These are phyloP conservation scores for Delitschia confertaspora DNA, from an alignment of 495 filamentous ascomycete genomes.

Conservation along the genomic window DNA sequence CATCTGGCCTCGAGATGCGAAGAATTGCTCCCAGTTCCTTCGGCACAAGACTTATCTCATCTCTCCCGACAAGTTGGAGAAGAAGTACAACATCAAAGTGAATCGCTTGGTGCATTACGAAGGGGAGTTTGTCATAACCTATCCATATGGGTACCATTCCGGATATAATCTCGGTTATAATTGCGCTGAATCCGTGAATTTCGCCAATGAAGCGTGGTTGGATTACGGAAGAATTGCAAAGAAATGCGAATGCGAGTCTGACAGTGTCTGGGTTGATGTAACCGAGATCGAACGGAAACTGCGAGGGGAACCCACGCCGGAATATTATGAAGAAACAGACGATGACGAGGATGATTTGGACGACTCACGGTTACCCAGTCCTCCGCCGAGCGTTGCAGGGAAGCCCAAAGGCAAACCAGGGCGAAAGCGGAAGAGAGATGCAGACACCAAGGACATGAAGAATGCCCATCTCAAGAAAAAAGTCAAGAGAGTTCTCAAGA, in stretches of 20 bases:
- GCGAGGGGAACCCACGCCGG: constrained; percentile 78
- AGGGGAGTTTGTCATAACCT: constrained; percentile 97
- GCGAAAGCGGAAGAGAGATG: constrained; percentile 48
- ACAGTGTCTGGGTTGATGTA: constrained; percentile 98
- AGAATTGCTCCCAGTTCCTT: constrained; percentile 91
- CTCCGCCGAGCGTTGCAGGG: constrained; percentile 62
- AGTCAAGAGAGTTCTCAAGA: constrained; percentile 66
- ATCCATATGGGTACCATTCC: constrained; percentile 96
- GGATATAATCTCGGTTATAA: constrained; percentile 98
- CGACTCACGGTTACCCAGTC: constrained; percentile 64
- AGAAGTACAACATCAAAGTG: constrained; percentile 84
- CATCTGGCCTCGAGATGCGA: constrained; percentile 93
- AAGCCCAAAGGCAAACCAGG: constrained; percentile 42
- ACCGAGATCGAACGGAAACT: constrained; percentile 90
- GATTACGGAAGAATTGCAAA: constrained; percentile 94
- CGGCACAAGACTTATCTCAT: constrained; percentile 99
- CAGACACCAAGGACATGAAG: constrained; percentile 43
- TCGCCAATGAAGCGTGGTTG: constrained; percentile 88
- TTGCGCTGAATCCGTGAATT: constrained; percentile 98
- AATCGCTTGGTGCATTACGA: constrained; percentile 95
- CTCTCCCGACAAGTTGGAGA: constrained; percentile 75
- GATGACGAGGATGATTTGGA: constrained; percentile 66
- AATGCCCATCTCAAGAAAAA: constrained; percentile 48
- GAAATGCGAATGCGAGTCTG: constrained; percentile 88
- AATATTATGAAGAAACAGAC: constrained; percentile 74